Evolutionary conservation across 805 yeast species (phyloP).

Genomic region (Starmera pachycereana): DNA sequence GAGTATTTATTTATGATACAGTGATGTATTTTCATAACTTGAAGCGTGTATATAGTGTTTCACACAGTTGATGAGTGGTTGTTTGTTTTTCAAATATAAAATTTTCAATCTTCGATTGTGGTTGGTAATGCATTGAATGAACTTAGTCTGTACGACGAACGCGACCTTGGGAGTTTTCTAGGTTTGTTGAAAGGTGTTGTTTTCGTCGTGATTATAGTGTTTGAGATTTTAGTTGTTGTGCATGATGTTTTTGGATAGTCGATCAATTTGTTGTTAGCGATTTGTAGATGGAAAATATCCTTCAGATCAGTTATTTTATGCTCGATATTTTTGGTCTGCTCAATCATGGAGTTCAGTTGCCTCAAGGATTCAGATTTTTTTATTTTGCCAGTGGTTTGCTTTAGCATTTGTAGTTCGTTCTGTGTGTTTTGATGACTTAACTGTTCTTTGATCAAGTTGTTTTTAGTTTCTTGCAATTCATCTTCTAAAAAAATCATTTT

Average conservation of each 20-base stretch:
- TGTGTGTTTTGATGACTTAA: constrained; percentile 18
- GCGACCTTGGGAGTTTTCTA: constrained; percentile 26
- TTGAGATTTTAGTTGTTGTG: constrained; percentile 36
- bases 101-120: constrained; percentile 62
- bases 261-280: too few relatives aligned
- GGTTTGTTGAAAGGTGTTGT: constrained; percentile 87
- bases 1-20: constrained; percentile 1
- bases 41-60: background rate
- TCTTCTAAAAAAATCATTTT: constrained; percentile 28
- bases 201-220: constrained; percentile 74
- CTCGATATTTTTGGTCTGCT: constrained; percentile 20
- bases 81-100: constrained; percentile 19
- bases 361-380: constrained; percentile 19
- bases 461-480: constrained; percentile 23
- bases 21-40: background rate
- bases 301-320: constrained; percentile 18
- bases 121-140: constrained; percentile 35
- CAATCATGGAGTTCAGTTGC: constrained; percentile 20
- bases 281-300: constrained; percentile 9
- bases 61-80: constrained; percentile 75
- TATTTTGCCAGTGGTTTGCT: constrained; percentile 3
- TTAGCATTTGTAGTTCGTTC: constrained; percentile 14
- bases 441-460: constrained; percentile 16
- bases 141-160: too few relatives aligned
- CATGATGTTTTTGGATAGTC: too few relatives aligned